Base-by-base conservation (phyloP, 108 stramenopile species). In the Cyclotella distinguenda region DNA sequence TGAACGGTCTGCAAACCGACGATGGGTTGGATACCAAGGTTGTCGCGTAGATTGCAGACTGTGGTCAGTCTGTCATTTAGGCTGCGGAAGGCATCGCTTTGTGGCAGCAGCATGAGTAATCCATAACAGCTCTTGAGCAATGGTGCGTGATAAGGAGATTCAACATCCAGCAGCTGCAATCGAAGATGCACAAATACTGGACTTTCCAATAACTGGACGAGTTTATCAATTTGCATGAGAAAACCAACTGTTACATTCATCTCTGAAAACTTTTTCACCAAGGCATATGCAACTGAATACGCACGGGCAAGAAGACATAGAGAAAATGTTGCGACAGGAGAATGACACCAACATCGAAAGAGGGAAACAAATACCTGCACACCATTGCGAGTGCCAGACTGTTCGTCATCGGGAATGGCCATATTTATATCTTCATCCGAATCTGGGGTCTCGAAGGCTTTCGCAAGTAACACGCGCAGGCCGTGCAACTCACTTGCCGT, bases 141-240 rank as follows among this genome's bases (percentile, higher is more conserved):
- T 9, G 83, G 80, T 3, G 93, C 88, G 78, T 97, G 96, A 45
- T 82, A 85, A 7, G 82, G 83, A 19, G 91, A 77, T 64, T 95
- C 94, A 0, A 93, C 91, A 48, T 98, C 95, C 63, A 98, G 68
- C 13, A 99, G 85, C 68, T 98, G 97, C 52, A 99, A 64, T 51
- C 98, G 81, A 52, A 98, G 79, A 27, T 94, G 96, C n/a, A 97
- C 65, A 77, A 97, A 99, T n/a, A 97, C 91, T 6, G 98, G 98
- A 53, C 93, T 95, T 72, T 99, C 98, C 47, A 99, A 70, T 50
- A 99, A 68, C 53, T 97, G 96, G 28, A 99, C 96, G 22, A 97
- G 79, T 63, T 97, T 97, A 83, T 99, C 98, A 35, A 97, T 79
- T 71, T 99, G 96, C 96, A 99, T 97, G 35, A 99, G 78, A 57